Base-by-base conservation (phyloP, 192 early-diverging fungal genomes). In the Coemansia furcata region DNA sequence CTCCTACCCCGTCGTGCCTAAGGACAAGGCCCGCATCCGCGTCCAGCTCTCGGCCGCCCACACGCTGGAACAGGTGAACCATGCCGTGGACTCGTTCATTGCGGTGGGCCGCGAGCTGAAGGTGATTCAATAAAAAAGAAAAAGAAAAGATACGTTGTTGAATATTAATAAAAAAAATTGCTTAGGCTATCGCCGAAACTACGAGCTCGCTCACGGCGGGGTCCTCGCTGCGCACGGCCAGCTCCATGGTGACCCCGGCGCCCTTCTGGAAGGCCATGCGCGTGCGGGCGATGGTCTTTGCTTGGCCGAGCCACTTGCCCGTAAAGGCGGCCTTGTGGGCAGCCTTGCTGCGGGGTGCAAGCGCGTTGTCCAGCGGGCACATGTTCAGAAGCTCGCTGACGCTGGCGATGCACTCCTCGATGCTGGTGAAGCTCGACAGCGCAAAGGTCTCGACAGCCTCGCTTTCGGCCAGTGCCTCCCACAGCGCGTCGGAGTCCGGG, bases 211-310 rank as follows among this genome's bases (percentile, higher is more conserved):
- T 87, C 37, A 95, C 83, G 40, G 83, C 82, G 15, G 69, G 70
- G 63, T 89, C 86, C 60, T 85, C 76, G 74, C 89, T 89, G 69
- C 95, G 88, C 35, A 93, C 91, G 0, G 90, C 88, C 55, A 99
- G 73, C 75, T 99, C 94, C 87, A 99, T 86, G 3, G 94, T 94
- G 29, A 99, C 95, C 3, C 95, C 96, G 1, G 89, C 78, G 21
- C 87, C 80, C 42, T 89, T 87, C 43, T 89, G 89, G 64, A 87
- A 92, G 21, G 93, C 92, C 94, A 98, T 95, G n/a, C 95, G 85
- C 74, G 89, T 91, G 57, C 93, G 85, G 9, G 89, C 92, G 17
- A 97, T 67, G 4, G 90, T 88, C 62, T 84, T 86, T 21, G 85
- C 75, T 12, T 89, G 88, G 42, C 95, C 95, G 71, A 94, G 85